Conservation (phyloP, 331 rosid genomes). For the Acacia pycnantha region DNA sequence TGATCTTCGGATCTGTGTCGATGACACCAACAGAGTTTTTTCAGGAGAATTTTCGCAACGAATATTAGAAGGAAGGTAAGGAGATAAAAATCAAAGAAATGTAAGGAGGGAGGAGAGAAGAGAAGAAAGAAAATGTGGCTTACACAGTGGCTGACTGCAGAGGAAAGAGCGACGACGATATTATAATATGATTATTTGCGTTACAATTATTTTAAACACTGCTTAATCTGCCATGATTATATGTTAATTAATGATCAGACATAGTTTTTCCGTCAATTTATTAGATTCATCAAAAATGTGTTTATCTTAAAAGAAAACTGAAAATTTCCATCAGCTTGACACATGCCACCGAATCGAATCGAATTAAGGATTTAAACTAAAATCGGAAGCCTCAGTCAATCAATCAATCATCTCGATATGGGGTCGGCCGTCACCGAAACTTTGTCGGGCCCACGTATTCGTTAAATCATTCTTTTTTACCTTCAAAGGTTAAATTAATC, state of each 20-base stretch:
- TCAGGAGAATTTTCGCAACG: slow-evolving; percentile 27
- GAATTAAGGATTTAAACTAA: not conserved
- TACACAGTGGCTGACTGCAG: slow-evolving; percentile 37
- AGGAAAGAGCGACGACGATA: slow-evolving; percentile 21
- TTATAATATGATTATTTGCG: not conserved
- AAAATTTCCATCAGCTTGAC: not conserved
- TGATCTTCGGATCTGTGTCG: slow-evolving; percentile 62
- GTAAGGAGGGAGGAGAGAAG: slow-evolving; percentile 2
- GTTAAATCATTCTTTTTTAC: not conserved
- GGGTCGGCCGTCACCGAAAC: not conserved
- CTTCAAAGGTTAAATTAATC: not conserved
- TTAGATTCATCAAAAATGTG: not conserved
- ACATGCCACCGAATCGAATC: not conserved
- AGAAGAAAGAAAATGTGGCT: slow-evolving; percentile 14
- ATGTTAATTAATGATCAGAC: not conserved
- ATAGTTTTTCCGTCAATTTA: not conserved
- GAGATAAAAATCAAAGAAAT: slow-evolving; percentile 11
- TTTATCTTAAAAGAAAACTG: not conserved
- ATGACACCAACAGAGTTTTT: slow-evolving; percentile 33
- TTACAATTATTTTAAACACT: not conserved
- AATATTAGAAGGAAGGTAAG: slow-evolving; percentile 27
- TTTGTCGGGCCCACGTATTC: not conserved
- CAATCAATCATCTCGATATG: not conserved
- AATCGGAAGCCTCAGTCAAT: no score
- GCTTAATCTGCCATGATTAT: not conserved